Evolutionary conservation across 805 yeast species (phyloP).

Genomic region (Yamadazyma sp.): DNA sequence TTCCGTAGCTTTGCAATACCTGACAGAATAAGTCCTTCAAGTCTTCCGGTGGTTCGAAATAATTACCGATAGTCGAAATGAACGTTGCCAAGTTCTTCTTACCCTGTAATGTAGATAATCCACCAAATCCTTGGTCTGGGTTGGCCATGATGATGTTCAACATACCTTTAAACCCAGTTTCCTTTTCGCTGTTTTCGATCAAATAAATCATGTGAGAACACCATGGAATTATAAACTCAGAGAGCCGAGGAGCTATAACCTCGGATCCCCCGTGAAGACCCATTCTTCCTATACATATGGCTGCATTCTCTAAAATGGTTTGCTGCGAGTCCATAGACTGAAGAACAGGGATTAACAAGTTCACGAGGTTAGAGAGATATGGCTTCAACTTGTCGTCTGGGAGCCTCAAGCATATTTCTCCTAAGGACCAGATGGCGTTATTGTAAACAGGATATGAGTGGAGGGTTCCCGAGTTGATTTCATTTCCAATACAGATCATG

Average conservation of each 20-base stretch:
- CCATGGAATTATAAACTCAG: slow-evolving; percentile 66
- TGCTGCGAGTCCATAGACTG: slow-evolving; percentile 53
- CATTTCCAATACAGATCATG: slow-evolving; percentile 66
- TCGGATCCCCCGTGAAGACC: slow-evolving; percentile 62
- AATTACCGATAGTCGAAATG: slow-evolving; percentile 58
- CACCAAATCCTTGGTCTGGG: slow-evolving; percentile 60
- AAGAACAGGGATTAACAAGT: slow-evolving; percentile 59
- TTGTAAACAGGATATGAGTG: slow-evolving; percentile 65
- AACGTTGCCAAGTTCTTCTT: slow-evolving; percentile 51
- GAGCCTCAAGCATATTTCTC: slow-evolving; percentile 74
- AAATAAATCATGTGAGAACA: slow-evolving; percentile 63
- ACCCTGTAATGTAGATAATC: slow-evolving; percentile 44
- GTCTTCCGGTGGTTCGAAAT: slow-evolving; percentile 49
- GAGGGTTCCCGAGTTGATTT: slow-evolving; percentile 54
- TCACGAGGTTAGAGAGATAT: slow-evolving; percentile 52
- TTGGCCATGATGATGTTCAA: slow-evolving; percentile 62
- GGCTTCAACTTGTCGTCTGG: slow-evolving; percentile 47
- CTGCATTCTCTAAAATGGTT: slow-evolving; percentile 80
- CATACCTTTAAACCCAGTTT: slow-evolving; percentile 83
- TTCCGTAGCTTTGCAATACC: slow-evolving; percentile 46
- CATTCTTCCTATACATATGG: slow-evolving; percentile 85
- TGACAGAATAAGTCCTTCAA: slow-evolving; percentile 46
- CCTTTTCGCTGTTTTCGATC: slow-evolving; percentile 85
- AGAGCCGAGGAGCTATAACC: slow-evolving; percentile 54
- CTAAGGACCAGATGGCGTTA: slow-evolving; percentile 93